phyloP scores from a whole-genome alignment of 345 rosid genomes.

The Moricandia arvensis region DNA sequence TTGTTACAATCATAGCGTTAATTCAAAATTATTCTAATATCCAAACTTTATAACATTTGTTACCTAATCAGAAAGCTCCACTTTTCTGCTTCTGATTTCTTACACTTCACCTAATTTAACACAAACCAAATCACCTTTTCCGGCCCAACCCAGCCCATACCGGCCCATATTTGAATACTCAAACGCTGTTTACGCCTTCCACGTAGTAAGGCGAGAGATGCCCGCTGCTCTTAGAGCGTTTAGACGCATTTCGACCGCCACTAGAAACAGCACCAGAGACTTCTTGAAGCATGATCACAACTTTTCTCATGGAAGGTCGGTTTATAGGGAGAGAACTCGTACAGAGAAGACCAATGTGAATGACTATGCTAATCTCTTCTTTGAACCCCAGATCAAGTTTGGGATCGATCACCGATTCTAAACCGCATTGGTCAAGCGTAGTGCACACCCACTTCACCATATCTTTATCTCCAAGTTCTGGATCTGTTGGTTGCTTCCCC shows the following conservation, averaged over 20 bases:
- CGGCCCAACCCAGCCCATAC: neutral
- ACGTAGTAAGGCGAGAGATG: slow-evolving; percentile 66
- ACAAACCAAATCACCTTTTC: neutral
- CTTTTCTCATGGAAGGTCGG: slow-evolving; percentile 90
- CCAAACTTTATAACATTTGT: neutral
- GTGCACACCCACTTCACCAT: slow-evolving; percentile 73
- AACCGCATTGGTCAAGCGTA: slow-evolving; percentile 50
- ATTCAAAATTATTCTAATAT: neutral
- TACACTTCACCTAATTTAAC: slow-evolving; percentile 16
- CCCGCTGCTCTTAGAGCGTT: slow-evolving; percentile 46
- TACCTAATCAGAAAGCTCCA: slow-evolving; percentile 34
- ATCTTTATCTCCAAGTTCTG: slow-evolving; percentile 75
- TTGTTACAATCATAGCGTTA: slow-evolving; percentile 2
- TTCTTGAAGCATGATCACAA: slow-evolving; percentile 83
- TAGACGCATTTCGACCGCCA: slow-evolving; percentile 31
- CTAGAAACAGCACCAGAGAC: slow-evolving; percentile 30
- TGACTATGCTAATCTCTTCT: slow-evolving; percentile 62
- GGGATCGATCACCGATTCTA: slow-evolving; percentile 60
- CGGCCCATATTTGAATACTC: slow-evolving; percentile 20
- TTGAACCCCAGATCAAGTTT: slow-evolving; percentile 48
- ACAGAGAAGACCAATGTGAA: slow-evolving; percentile 73
- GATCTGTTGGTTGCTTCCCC: slow-evolving; percentile 64
- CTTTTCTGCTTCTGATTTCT: slow-evolving; percentile 9
- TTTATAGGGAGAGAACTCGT: slow-evolving; percentile 67
- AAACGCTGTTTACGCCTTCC: slow-evolving; percentile 46